Base-by-base conservation (phyloP, 2,329 filamentous ascomycete species). In the Pestalotiopsis sp. region DNA sequence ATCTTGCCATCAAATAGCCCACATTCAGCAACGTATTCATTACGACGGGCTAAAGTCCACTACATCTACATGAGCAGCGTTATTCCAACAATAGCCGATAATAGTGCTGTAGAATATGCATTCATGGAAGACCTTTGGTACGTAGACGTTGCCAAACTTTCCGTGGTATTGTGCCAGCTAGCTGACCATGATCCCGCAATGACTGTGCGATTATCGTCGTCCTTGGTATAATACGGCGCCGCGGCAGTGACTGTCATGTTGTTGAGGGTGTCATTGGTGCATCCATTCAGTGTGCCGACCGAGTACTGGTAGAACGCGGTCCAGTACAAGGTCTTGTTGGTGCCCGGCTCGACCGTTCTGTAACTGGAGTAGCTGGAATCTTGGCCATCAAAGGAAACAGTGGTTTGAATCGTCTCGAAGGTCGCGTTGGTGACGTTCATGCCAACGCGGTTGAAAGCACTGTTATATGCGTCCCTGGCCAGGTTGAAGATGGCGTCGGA, bases 221-320 rank as follows among this genome's bases (percentile, higher is more conserved):
- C 39, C 27, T n/a, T 14, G n/a, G 49, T 64, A 57, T 63, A 39
- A 31, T 68, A 65, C 20, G 68, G 62, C 27, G 65, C 68, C 61
- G 65, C 38, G 14, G 68, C 65, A 5, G 52, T 59, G 14, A 67
- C 27, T n/a, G 45, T 69, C 23, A 14, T 52, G 27, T 69, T 65
- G 36, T 69, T 64, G 25, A 67, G 62, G 20, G 65, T 67, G 36
- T 68, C 61, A 66, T 67, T 65, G 38, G 62, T 25, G 27, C 62
- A 64, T 23, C 41, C 41, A 52, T 20, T 55, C 62, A 68, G 38
- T 1, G 41, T 62, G 9, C 67, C 67, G 14, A 20, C 27, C 13
- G 67, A 61, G 52, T 52, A 65, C 6, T 20, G 14, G 25, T 61
- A 65, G 25, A 49, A 68, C 4, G 55, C 38, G 9, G 38, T 62